Evolutionary conservation across 2,329 filamentous ascomycete genomes (phyloP), one percentile per base, ranked within the genome.

Genomic region (Chrysoporthe deuterocubensis): DNA sequence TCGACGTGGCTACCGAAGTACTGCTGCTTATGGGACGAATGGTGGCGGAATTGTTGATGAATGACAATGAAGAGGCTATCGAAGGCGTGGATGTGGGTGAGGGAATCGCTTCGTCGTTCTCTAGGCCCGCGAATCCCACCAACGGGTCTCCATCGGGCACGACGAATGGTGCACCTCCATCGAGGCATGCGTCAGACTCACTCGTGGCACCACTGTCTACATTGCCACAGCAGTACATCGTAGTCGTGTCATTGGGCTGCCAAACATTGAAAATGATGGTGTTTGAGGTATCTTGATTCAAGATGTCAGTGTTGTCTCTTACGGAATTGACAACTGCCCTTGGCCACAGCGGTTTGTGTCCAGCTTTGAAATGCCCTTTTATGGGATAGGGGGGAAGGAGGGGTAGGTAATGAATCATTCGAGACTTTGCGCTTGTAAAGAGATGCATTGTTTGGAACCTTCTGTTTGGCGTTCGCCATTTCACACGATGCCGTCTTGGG

Each of bases 171-270:
- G 26, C 18, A 26, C 8, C 40, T 5, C 64, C 58, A 37, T 66
- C 64, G 7, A 56, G 13, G 37, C 64, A 66, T 21, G 64, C 58
- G 7, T 62, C 42, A 7, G 57, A 40, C 26, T 58, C 32, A n/a
- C 50, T 56, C 16, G 13, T 66, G 18, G 60, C 37, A 18, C 46
- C 61, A 5, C 43, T 37, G 42, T 66, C n/a, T 3, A 34, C 40
- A 34, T 66, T 43, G 7, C 58, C 64, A 18, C 64, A 66, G 40
- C 64, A 66, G 26, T 66, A 66, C 40, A 54, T 32, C n/a, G 26
- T n/a, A 9, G 37, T 43, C 32, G 18, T 46, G 42, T 2, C 6
- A 16, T 62, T 66, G n/a, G 57, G 26, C 9, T 21, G 34, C 64
- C 64, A 66, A 13, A 62, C 1, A 7, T 21, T 44, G 18, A 62